These are phyloP conservation scores for Artemisia argyi DNA, from an alignment of 129 eudicot genomes.

Conservation along the genomic window DNA sequence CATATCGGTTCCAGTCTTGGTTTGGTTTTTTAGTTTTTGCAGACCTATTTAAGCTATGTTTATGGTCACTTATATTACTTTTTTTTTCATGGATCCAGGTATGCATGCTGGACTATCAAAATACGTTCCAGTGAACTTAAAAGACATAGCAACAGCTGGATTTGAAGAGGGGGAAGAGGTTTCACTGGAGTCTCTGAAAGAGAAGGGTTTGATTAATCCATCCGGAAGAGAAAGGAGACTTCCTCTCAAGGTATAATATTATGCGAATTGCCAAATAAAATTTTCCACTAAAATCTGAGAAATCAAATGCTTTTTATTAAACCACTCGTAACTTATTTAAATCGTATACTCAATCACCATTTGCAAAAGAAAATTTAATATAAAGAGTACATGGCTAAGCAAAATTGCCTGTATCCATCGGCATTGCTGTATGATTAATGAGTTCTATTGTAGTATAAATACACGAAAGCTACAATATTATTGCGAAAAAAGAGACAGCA, in stretches of 20 bases:
- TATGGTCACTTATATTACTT: slow-evolving; percentile 1
- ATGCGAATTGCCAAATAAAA: not conserved
- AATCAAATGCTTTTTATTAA: not conserved
- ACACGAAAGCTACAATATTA: not conserved
- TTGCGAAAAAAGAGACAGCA: not conserved
- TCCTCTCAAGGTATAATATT: slow-evolving; percentile 66
- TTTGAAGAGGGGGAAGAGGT: slow-evolving; percentile 96
- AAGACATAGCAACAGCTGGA: slow-evolving; percentile 79
- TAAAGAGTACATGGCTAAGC: not conserved
- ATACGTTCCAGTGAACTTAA: slow-evolving; percentile 83
- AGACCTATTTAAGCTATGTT: not conserved
- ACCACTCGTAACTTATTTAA: not conserved
- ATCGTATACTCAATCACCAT: not conserved
- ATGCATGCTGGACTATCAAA: slow-evolving; percentile 91
- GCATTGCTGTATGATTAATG: not conserved
- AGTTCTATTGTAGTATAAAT: not conserved
- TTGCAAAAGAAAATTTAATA: not conserved
- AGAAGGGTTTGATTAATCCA: slow-evolving; percentile 81
- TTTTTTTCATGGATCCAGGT: slow-evolving; percentile 41
- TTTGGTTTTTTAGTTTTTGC: too few species aligned
- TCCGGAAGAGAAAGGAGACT: slow-evolving; percentile 97
- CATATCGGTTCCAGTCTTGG: too few species aligned
- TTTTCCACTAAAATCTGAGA: not conserved
- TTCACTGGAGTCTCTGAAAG: slow-evolving; percentile 77
- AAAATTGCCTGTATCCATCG: not conserved